Evolutionary conservation across 352 stramenopile genomes (phyloP).

Genomic region (Poterioochromonas sp.): DNA sequence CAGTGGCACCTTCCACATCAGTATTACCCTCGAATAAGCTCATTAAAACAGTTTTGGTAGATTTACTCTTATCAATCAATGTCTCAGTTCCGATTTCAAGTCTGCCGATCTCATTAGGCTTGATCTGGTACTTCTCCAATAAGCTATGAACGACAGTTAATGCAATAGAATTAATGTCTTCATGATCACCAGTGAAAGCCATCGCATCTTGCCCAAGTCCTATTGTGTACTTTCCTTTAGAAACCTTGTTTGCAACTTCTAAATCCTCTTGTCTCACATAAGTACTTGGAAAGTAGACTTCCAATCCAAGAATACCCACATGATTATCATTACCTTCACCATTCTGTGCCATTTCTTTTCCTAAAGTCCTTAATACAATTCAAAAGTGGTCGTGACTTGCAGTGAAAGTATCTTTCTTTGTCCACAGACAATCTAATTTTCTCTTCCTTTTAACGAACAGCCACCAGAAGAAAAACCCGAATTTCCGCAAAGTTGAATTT

Average conservation of each 20-base stretch:
- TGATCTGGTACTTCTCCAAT: slow-evolving; percentile 64
- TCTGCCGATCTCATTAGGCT: slow-evolving; percentile 69
- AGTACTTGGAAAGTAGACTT: slow-evolving; percentile 86
- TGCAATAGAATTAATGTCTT: slow-evolving; percentile 76
- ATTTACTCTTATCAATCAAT: slow-evolving; percentile 81
- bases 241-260: slow-evolving; percentile 76
- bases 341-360: too few relatives aligned
- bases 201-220: slow-evolving; percentile 63
- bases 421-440: too few relatives aligned
- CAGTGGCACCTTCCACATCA: slow-evolving; percentile 78
- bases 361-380: too few relatives aligned
- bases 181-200: slow-evolving; percentile 64
- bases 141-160: slow-evolving; percentile 57
- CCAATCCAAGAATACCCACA: slow-evolving; percentile 90
- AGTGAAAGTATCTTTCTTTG: too few relatives aligned
- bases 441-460: background rate
- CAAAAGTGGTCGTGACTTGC: too few relatives aligned
- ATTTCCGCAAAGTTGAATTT: background rate
- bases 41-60: slow-evolving; percentile 77
- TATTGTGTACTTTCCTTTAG: slow-evolving; percentile 69
- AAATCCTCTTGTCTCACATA: slow-evolving; percentile 86
- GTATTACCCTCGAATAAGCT: slow-evolving; percentile 65
- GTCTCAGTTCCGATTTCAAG: slow-evolving; percentile 96
- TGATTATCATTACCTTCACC: slow-evolving; percentile 50
- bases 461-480: background rate